Percentiles rank a stretch among this genome's conserved stretches.
phyloP scores from a whole-genome alignment of 1,284 basidiomycete genomes.

The Gomphus bonarii region DNA sequence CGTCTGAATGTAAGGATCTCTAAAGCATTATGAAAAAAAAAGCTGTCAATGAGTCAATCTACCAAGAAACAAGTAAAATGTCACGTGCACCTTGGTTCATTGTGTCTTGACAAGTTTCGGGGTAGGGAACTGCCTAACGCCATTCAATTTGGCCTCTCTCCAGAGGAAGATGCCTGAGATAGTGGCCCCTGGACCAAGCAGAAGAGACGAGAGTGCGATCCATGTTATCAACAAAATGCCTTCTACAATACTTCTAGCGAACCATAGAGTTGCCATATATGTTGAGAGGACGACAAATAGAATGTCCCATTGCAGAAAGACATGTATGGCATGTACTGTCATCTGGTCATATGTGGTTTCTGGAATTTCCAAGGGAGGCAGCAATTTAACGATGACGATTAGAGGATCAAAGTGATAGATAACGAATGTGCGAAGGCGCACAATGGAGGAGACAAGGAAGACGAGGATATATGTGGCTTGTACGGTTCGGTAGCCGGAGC shows the following conservation, averaged over 20 bases:
- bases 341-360: conserved; percentile 14
- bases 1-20: no score
- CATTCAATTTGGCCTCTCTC: conserved; percentile 27
- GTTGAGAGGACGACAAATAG: conserved; percentile 25
- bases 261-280: conserved; percentile 33
- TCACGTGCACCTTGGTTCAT: not conserved
- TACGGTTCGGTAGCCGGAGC: conserved; percentile 29
- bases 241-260: conserved; percentile 19
- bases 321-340: conserved; percentile 20
- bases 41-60: no score
- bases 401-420: conserved; percentile 20
- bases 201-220: conserved; percentile 24
- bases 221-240: conserved; percentile 23
- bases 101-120: not conserved
- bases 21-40: no score
- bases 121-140: not conserved
- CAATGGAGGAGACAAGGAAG: conserved; percentile 27
- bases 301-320: conserved; percentile 37
- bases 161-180: conserved; percentile 31
- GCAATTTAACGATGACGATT: conserved; percentile 19
- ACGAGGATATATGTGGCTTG: conserved; percentile 25
- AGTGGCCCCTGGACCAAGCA: conserved; percentile 35
- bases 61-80: not conserved
- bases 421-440: conserved; percentile 27
- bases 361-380: conserved; percentile 21